Evolutionary conservation across 2,329 filamentous ascomycete species (phyloP), one percentile per base, ranked within the genome.

Genomic region (Lachnellula arida): DNA sequence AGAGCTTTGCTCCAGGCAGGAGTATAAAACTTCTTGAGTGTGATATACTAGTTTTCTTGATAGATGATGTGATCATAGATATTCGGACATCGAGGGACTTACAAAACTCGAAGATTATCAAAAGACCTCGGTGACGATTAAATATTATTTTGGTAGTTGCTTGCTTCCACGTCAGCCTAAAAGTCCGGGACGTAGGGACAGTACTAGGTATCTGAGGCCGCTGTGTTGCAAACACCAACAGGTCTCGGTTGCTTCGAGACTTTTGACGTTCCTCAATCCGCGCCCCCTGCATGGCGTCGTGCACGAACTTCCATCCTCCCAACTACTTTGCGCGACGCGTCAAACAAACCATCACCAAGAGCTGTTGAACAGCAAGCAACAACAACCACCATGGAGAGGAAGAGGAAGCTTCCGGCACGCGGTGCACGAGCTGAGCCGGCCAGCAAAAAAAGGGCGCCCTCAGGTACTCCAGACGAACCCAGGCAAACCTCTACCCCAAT

Each of bases 391-490:
- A 86, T 86, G 82, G 84, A 87, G 74, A 80, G 75, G 69, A 86
- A 86, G 74, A 78, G 84, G 68, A 87, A 85, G 73, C 73, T 86
- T 58, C 83, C 84, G 22, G 77, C 84, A 43, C 79, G 84, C 68
- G 81, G 81, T 46, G 81, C 84, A 62, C 78, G 84, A 62, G 76
- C 77, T 56, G 84, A 87, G 62, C 77, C 81, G 56, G 77, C 76
- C 53, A 75, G 78, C 52, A 87, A 86, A 74, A 84, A 81, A 67
- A 77, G 82, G 62, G 82, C 76, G 11, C 34, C 59, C 51, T 71
- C 77, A 25, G 83, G 80, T 17, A 78, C 82, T 54, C 79, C 80
- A 56, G 78, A 81, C 19, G 69, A 69, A 43, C 74, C 72, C 58
- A 78, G 79, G 40, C 70, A 73, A 54, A 80, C 81, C 50, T 76